Base-by-base conservation (phyloP, 495 filamentous ascomycete genomes). In the Penicillium antarcticum region DNA sequence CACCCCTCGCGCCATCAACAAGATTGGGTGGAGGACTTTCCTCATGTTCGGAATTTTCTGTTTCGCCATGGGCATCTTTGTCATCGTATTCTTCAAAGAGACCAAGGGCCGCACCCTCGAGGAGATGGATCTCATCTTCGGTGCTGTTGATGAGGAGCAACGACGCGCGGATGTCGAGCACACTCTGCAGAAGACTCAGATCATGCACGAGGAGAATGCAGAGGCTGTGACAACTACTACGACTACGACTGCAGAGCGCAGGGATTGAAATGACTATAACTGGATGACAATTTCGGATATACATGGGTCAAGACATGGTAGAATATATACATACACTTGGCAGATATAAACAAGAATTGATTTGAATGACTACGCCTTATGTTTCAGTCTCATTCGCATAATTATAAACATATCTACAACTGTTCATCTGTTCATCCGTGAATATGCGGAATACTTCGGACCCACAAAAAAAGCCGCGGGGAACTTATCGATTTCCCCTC, bases 21-120 rank as follows among this genome's bases (percentile, higher is more conserved):
- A 73, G 32, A 76, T 81, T 35, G 71, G 71, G 21, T 81, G 75
- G 74, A 67, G 64, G 17, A 77, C 78, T 0, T 83, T 80, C 68
- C 50, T 83, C 38, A 81, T 82, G 73, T 81, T 82, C 48, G 77
- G 67, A 24, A 69, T 75, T 39, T 81, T 83, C 68, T 71, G 68
- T 42, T 50, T 63, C 19, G 65, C 61, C 23, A 69, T 65, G 55
- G 56, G 61, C 17, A 24, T 66, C 3, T 71, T 68, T 19, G 61
- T 67, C n/a, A 31, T 73, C 58, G 71, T 85, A 52, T 78, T 74
- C 47, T 66, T 87, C 6, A 84, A 81, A 13, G 85, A 88, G 65
- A 87, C 84, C 4, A 81, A 79, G 17, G 80, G 80, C 2, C 49
- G 72, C 21, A 70, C 68, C 23, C 56, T 79, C 37, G 76, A 79